Evolutionary conservation across 2,329 filamentous ascomycete genomes (phyloP), one percentile per base, ranked within the genome.

Genomic region (Plectosphaerella plurivora): DNA sequence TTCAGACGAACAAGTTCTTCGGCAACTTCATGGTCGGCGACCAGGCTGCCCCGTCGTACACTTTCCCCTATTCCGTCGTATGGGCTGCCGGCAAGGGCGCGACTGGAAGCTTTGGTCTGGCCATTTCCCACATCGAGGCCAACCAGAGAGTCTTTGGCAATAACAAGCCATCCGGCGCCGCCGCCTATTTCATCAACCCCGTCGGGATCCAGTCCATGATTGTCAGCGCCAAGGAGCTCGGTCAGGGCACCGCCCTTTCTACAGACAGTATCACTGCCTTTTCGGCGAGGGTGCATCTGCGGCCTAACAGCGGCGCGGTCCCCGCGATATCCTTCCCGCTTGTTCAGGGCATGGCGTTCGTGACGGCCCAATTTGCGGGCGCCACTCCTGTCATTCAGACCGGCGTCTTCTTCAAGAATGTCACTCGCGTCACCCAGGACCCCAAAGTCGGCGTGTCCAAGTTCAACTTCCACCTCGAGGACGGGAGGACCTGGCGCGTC

Each of bases 291-390:
- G 83, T 91, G 45, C 86, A 88, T 45, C 74, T 97, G 33, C 78
- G 73, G 49, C 75, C 78, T 3, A 72, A 75, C 20, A 63, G 68
- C n/a, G 73, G 73, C 3, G 76, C 78, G 8, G 66, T 74, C 1
- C 80, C 87, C 1, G 75, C 79, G 1, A 78, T 97, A 18, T 86
- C 82, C 0, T 91, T 96, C 58, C 91, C 92, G 0, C 65, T 97
- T 8, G 84, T 96, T 0, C 93, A 97, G 64, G 94, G 94, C 11
- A 94, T 95, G 84, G 87, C 83, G 0, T 96, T 91, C 61, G 76
- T 96, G 16, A 97, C 92, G 5, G 92, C 78, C 1, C 68, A 88
- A 16, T 97, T 92, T 68, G 77, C 76, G 51, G 83, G 84, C 28
- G 77, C 83, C 0, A 85, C 83, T 8, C 93, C 93, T 1, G 64